These are phyloP conservation scores for Entomortierella beljakovae DNA, from an alignment of 192 early-diverging fungal species.

Conservation along the genomic window DNA sequence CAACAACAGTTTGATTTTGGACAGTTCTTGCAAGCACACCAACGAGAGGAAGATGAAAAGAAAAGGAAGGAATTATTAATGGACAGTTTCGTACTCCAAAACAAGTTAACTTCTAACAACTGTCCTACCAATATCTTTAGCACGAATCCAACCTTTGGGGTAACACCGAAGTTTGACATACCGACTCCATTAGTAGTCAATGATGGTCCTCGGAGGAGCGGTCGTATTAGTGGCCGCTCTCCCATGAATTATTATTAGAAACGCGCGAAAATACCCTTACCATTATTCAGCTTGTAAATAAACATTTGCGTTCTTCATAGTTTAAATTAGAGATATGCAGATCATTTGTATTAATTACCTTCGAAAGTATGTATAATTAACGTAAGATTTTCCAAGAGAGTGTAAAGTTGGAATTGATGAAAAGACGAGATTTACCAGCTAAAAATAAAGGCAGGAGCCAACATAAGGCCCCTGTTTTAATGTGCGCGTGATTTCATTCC, in stretches of 20 bases:
- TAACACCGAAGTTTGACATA: slow-evolving; percentile 7
- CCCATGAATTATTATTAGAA: neutral
- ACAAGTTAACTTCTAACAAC: neutral
- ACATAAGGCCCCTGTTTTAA: too few relatives aligned
- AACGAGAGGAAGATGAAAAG: slow-evolving; percentile 22
- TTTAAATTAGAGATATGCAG: too few relatives aligned
- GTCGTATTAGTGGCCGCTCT: neutral
- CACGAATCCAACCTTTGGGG: neutral
- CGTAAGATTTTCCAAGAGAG: too few relatives aligned
- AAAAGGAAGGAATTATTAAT: slow-evolving; percentile 9
- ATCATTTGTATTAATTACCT: too few relatives aligned
- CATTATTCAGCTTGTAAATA: too few relatives aligned
- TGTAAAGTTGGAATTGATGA: too few relatives aligned
- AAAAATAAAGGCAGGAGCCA: too few relatives aligned
- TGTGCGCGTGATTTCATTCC: too few relatives aligned
- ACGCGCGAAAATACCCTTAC: too few relatives aligned
- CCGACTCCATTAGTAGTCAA: neutral
- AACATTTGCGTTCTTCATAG: too few relatives aligned
- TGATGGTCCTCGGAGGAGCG: neutral
- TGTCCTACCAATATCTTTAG: neutral
- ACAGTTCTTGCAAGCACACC: slow-evolving; percentile 29
- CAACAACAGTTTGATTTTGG: slow-evolving; percentile 50
- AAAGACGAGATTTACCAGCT: too few relatives aligned
- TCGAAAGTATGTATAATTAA: too few relatives aligned
- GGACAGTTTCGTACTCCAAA: slow-evolving; percentile 6